Evolutionary conservation across 306 rosid genomes (phyloP), one percentile per base, ranked within the genome.

Genomic region (Quercus rubra): DNA sequence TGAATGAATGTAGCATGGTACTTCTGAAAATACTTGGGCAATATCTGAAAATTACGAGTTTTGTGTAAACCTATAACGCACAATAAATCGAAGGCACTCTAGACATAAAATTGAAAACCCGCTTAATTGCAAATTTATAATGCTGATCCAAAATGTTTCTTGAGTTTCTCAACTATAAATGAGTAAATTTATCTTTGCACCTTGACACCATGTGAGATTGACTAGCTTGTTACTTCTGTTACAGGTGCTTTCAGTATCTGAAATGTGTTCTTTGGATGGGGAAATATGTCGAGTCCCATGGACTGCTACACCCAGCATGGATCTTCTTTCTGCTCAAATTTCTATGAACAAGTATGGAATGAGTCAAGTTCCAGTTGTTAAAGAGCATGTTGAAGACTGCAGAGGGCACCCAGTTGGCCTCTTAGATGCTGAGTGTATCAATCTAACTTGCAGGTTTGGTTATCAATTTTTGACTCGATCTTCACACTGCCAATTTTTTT

Each of bases 251-350:
- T 55, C 78, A 70, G 94, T 94, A 76, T 94, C 93, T 84, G 97
- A 94, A 70, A 85, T 94, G 74, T 94, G 97, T 83, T 79, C 89
- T 66, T 81, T 83, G 77, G 78, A 88, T 74, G 92, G 73, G 43
- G 88, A 86, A 80, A 85, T 85, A 63, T 92, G 94, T 85, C 83
- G 33, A 73, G 77, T 88, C 33, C 90, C 93, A 38, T 90, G 97
- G 94, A 87, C 89, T 28, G 97, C 95, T 79, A 89, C 97, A 6
- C 95, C 97, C 31, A 83, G 84, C 71, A 92, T 91, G 97, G 93
- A 89, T 85, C 88, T 94, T 79, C 86, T 33, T 80, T 83, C 91
- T 70, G 97, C 91, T 70, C 90, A 90, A 84, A 86, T 70, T 75
- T 86, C 84, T 51, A 92, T 92, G 99, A 88, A 87, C 73, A 88